Evolutionary conservation across 352 stramenopile genomes (phyloP).

Genomic region (Albugo laibachii): DNA sequence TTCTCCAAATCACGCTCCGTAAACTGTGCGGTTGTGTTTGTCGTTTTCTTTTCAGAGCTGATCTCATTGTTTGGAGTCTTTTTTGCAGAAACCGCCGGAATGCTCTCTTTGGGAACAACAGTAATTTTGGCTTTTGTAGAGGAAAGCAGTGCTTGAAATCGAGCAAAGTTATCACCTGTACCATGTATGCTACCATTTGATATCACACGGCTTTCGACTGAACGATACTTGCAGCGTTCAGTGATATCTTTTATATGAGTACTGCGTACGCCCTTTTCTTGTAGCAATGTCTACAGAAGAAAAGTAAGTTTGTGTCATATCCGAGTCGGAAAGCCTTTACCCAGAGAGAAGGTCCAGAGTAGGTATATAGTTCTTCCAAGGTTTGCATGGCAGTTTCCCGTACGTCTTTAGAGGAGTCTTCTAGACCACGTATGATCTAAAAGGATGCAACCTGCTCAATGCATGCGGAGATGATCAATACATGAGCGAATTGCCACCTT

Average conservation of each 20-base stretch:
- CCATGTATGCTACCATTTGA: no score
- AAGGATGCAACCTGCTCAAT: not conserved
- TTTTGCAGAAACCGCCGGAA: not conserved
- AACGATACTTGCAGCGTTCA: slow-evolving; percentile 12
- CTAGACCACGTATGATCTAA: slow-evolving; percentile 37
- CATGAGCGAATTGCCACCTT: slow-evolving; percentile 7
- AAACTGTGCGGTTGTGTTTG: no score
- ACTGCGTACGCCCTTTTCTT: slow-evolving; percentile 50
- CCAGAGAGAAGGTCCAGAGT: slow-evolving; percentile 44
- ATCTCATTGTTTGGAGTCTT: no score
- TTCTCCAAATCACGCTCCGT: slow-evolving; percentile 14
- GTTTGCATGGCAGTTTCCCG: slow-evolving; percentile 40
- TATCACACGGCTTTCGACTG: no score
- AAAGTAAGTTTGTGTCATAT: not conserved
- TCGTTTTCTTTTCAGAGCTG: no score
- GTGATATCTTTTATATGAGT: slow-evolving; percentile 59
- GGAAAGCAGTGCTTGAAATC: no score
- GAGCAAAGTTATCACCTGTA: no score
- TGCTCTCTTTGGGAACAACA: not conserved
- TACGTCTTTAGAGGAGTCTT: slow-evolving; percentile 74
- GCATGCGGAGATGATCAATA: not conserved
- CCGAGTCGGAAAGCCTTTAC: slow-evolving; percentile 9
- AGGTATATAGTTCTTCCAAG: slow-evolving; percentile 52
- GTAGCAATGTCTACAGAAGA: slow-evolving; percentile 24
- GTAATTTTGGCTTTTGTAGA: not conserved